phyloP scores from a whole-genome alignment of 2,329 filamentous ascomycete species.

The Sphaerulina vaccinii region DNA sequence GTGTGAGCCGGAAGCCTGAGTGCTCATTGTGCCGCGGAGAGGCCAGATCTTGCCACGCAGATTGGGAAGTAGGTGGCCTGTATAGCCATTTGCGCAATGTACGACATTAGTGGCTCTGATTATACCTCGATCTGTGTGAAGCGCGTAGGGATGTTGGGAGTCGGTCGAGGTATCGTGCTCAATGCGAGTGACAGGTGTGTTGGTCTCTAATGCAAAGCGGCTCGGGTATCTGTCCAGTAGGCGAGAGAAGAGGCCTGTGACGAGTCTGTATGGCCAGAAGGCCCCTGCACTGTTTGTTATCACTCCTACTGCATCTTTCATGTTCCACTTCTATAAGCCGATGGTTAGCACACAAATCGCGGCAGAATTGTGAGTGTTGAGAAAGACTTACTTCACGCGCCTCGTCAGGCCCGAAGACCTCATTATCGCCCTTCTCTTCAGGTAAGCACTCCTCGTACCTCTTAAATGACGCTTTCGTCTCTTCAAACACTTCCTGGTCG shows the following conservation, averaged over 20 bases:
- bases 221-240: slow-evolving; percentile 16
- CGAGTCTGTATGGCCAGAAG: slow-evolving; percentile 25
- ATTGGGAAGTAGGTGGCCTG: slow-evolving; percentile 22
- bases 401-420: slow-evolving; percentile 16
- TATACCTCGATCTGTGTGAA: slow-evolving; percentile 18
- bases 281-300: slow-evolving; percentile 25
- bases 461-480: slow-evolving; percentile 10
- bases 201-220: slow-evolving; percentile 21
- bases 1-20: slow-evolving; percentile 14
- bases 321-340: slow-evolving; percentile 16
- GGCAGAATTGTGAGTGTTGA: too few species aligned
- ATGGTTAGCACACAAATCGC: slow-evolving; percentile 2
- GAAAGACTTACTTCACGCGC: slow-evolving; percentile 13
- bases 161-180: slow-evolving; percentile 5
- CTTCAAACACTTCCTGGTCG: slow-evolving; percentile 16
- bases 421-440: slow-evolving; percentile 15
- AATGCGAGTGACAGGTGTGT: slow-evolving; percentile 22
- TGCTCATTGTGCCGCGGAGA: slow-evolving; percentile 24
- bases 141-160: slow-evolving; percentile 14
- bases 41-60: slow-evolving; percentile 27
- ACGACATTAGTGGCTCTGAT: slow-evolving; percentile 21
- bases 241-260: slow-evolving; percentile 22
- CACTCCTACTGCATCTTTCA: slow-evolving; percentile 21
- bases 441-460: slow-evolving; percentile 23
- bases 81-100: slow-evolving; percentile 25